Evolutionary conservation across 2,329 filamentous ascomycete species (phyloP).

Genomic region (Arthroderma sp.): DNA sequence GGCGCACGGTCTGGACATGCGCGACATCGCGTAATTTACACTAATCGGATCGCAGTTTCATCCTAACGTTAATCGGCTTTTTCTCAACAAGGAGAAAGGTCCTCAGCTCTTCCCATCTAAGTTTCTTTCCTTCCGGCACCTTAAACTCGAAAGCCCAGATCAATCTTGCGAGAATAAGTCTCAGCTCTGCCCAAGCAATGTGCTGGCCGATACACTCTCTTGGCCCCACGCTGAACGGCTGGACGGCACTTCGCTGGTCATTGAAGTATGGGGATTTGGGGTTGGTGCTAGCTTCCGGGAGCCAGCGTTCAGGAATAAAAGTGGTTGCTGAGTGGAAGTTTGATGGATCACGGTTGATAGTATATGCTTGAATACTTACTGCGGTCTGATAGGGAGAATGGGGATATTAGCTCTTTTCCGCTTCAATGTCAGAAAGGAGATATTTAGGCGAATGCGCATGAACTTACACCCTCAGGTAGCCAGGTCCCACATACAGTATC

Average conservation of each 20-base stretch:
- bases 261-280: constrained; percentile 23
- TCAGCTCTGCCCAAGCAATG: constrained; percentile 42
- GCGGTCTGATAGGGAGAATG: constrained; percentile 24
- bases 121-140: background rate
- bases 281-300: constrained; percentile 21
- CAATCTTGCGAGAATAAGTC: constrained; percentile 38
- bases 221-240: constrained; percentile 40
- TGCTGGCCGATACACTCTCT: constrained; percentile 41
- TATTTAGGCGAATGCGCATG: background rate
- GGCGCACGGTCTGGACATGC: background rate
- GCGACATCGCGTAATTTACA: background rate
- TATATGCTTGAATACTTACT: constrained; percentile 36
- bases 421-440: no score
- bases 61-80: constrained; percentile 1
- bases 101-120: constrained; percentile 5
- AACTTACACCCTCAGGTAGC: constrained; percentile 23
- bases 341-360: constrained; percentile 34
- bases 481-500: constrained; percentile 26
- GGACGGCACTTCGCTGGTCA: constrained; percentile 36
- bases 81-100: constrained; percentile 4
- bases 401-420: background rate
- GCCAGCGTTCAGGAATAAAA: constrained; percentile 41
- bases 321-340: constrained; percentile 37
- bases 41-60: background rate
- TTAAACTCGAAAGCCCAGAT: constrained; percentile 39